Evolutionary conservation across 768 basidiomycete species (phyloP).

Genomic region (Calocybe gangraenosa): DNA sequence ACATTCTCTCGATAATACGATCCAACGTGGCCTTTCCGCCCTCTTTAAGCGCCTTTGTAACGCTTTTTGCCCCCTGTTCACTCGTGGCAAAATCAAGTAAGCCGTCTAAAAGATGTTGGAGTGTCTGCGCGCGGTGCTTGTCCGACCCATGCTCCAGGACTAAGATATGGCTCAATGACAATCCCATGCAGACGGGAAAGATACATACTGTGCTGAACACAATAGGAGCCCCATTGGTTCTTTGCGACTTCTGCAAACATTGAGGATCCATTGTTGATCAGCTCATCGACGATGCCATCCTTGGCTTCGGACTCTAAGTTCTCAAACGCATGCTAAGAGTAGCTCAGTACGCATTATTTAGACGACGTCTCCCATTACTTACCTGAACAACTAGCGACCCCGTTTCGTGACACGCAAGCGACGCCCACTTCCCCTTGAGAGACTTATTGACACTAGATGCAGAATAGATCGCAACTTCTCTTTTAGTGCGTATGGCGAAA

Average conservation of each 20-base stretch:
- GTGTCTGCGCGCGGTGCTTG: slow-evolving; percentile 67
- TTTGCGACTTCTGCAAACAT: slow-evolving; percentile 77
- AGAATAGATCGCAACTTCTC: slow-evolving; percentile 3
- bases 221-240: slow-evolving; percentile 89
- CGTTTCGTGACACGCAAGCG: slow-evolving; percentile 86
- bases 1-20: slow-evolving; percentile 75
- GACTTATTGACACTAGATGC: slow-evolving; percentile 74
- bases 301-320: slow-evolving; percentile 81
- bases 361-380: too few species aligned
- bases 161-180: slow-evolving; percentile 20
- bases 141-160: slow-evolving; percentile 84
- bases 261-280: slow-evolving; percentile 66
- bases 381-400: slow-evolving; percentile 88
- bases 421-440: slow-evolving; percentile 84
- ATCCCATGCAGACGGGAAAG: not conserved
- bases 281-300: slow-evolving; percentile 78
- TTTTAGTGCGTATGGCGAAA: slow-evolving; percentile 1
- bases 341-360: too few species aligned
- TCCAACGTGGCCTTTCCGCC: slow-evolving; percentile 75
- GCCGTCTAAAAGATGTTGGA: slow-evolving; percentile 75
- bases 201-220: slow-evolving; percentile 75
- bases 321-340: slow-evolving; percentile 71
- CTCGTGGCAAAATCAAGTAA: slow-evolving; percentile 76
- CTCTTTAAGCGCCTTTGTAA: slow-evolving; percentile 84
- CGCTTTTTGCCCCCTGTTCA: slow-evolving; percentile 85